Base-by-base conservation (phyloP, 805 yeast genomes). In the Suhomyces sp. region DNA sequence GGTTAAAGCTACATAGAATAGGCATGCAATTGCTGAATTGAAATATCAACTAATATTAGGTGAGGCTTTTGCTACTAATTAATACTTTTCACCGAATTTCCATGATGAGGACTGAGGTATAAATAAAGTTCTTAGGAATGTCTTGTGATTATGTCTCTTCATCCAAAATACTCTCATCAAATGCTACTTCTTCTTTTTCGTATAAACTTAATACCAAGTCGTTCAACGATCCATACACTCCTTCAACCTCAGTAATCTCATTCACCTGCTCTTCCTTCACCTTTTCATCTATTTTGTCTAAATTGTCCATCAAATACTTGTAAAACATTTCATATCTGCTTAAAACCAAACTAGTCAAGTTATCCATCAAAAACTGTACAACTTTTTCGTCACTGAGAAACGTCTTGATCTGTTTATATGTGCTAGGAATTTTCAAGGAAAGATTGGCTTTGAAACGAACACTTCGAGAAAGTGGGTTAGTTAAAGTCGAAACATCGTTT, bases 181-280 rank as follows among this genome's bases (percentile, higher is more conserved):
- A 66, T 13, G 58, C 58, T 19, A 48, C 35, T 19, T 44, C 59
- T 13, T 60, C 66, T n/a, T 55, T 53, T 12, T 69, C 69, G 44
- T 59, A 60, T 47, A 64, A 53, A 2, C 59, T 58, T 17, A 62
- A 46, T 10, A 71, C 57, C 29, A 65, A 57, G 47, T 77, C 80
- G 49, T 69, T 76, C 38, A 83, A 68, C 76, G 65, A 81, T 29
- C 77, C 73, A 38, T 78, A 72, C 56, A 88, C 73, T 0, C 84
- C 79, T 55, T 88, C 96, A 5, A 79, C 74, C 54, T 85, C 90
- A 80, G 87, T 78, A 12, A 88, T 64, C 8, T 78, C 82, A 36
- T 47, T 23, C 7, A 77, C 58, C 6, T 72, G 66, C 24, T 54
- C 57, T 19, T 52, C 35, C 29, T 62, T 61, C 1, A 62, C 58